These are phyloP conservation scores for Trapa bicornis DNA, from an alignment of 345 rosid genomes.

Conservation along the genomic window DNA sequence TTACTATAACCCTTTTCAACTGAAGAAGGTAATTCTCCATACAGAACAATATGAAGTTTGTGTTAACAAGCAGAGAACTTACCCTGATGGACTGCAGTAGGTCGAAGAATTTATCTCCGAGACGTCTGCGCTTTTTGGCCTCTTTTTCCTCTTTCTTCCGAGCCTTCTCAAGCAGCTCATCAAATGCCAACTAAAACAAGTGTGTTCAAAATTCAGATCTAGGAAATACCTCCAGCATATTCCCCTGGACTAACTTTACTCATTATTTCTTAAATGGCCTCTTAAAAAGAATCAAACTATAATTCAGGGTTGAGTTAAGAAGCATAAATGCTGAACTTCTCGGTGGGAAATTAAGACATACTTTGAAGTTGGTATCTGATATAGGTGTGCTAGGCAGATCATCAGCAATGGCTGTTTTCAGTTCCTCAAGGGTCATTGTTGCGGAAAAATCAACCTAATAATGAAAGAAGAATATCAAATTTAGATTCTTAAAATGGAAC, in stretches of 20 bases:
- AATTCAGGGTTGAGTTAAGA: background rate
- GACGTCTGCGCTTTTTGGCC: slow-evolving; percentile 64
- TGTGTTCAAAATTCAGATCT: slow-evolving; percentile 1
- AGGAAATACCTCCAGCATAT: background rate
- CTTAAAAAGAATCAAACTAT: background rate
- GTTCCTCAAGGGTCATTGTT: slow-evolving; percentile 62
- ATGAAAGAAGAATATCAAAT: background rate
- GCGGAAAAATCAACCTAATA: slow-evolving; percentile 22
- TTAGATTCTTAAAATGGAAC: slow-evolving; percentile 1
- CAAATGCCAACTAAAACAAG: slow-evolving; percentile 51
- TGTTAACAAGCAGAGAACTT: background rate
- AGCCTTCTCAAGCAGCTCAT: slow-evolving; percentile 70
- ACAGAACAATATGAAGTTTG: background rate
- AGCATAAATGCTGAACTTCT: background rate
- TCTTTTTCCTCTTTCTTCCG: slow-evolving; percentile 89
- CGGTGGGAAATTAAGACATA: slow-evolving; percentile 10
- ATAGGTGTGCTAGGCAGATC: slow-evolving; percentile 34
- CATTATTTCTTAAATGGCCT: background rate
- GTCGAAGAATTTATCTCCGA: slow-evolving; percentile 37
- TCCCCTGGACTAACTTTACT: background rate
- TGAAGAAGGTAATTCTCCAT: background rate
- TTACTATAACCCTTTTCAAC: background rate
- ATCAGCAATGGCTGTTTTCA: slow-evolving; percentile 52
- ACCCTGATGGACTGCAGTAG: slow-evolving; percentile 36
- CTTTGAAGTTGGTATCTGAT: slow-evolving; percentile 59